A percentile compares a stretch with the other conserved stretches of the same genome.
These are phyloP conservation scores for Carpinus fangiana DNA, from an alignment of 306 rosid species.

Conservation along the genomic window DNA sequence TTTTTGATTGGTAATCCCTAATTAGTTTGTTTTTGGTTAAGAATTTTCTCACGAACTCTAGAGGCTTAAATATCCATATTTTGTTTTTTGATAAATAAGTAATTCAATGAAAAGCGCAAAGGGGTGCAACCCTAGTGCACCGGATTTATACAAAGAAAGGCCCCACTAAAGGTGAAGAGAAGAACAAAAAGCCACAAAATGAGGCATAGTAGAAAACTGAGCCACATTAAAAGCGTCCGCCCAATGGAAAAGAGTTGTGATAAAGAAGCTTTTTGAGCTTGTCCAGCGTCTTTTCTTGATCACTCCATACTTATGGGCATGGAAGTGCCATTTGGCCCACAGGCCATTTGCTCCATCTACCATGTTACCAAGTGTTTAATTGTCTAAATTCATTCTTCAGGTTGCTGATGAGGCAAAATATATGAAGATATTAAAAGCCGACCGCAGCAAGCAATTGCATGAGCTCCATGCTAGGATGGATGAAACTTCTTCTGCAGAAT, in stretches of 20 bases:
- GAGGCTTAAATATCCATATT: not conserved
- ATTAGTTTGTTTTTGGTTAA: not conserved
- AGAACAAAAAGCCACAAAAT: no score
- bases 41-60: not conserved
- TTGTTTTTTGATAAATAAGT: no score
- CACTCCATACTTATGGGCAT: not conserved
- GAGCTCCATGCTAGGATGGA: constrained; percentile 69
- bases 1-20: not conserved
- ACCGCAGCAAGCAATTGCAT: constrained; percentile 73
- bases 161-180: no score
- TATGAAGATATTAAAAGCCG: constrained; percentile 60
- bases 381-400: constrained; percentile 46
- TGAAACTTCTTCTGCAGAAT: constrained; percentile 65
- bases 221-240: no score
- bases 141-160: no score
- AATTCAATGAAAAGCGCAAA: no score
- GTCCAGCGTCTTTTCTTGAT: no score
- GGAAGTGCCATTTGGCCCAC: not conserved
- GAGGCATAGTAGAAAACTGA: no score
- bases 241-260: no score
- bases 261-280: no score
- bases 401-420: constrained; percentile 78
- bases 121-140: no score
- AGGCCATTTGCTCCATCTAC: constrained; percentile 13
- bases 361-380: constrained; percentile 24